A percentile compares a stretch with the other conserved stretches of the same genome.
Evolutionary conservation across 2,329 filamentous ascomycete genomes (phyloP).

Genomic region (Phoma sp.): DNA sequence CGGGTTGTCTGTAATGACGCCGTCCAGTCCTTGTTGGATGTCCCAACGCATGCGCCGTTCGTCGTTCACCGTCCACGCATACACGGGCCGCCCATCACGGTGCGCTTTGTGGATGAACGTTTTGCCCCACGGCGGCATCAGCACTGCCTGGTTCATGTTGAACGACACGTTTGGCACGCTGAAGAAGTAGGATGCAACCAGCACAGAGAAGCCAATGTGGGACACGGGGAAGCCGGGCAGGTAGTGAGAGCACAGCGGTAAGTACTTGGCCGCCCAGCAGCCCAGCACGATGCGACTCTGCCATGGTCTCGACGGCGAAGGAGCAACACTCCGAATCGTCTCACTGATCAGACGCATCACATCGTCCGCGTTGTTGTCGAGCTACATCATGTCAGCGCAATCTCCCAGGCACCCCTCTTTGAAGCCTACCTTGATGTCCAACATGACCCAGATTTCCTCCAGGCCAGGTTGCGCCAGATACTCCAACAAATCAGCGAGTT

Average conservation of each 20-base stretch:
- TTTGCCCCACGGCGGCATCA: constrained; percentile 71
- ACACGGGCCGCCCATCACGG: constrained; percentile 64
- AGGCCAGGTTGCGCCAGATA: constrained; percentile 70
- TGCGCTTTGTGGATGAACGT: constrained; percentile 70
- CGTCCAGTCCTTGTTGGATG: constrained; percentile 71
- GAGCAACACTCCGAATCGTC: constrained; percentile 63
- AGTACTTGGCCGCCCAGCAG: constrained; percentile 79
- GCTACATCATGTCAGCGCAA: constrained; percentile 50
- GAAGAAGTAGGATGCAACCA: constrained; percentile 76
- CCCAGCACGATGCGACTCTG: constrained; percentile 76
- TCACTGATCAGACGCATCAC: constrained; percentile 74
- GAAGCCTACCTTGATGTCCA: constrained; percentile 82
- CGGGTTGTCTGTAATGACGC: constrained; percentile 86
- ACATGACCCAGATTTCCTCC: constrained; percentile 76
- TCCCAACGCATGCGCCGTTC: constrained; percentile 81
- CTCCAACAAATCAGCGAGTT: constrained; percentile 74
- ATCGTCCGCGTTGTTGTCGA: constrained; percentile 71
- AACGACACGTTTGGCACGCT: constrained; percentile 72
- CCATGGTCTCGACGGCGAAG: constrained; percentile 64
- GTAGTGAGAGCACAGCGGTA: constrained; percentile 67
- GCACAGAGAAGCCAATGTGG: constrained; percentile 71
- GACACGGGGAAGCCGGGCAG: constrained; percentile 69
- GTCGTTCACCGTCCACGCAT: constrained; percentile 88
- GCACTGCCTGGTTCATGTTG: constrained; percentile 74
- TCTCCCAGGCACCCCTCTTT: not conserved